A percentile compares a stretch with the other conserved stretches of the same genome.
Evolutionary conservation across 352 stramenopile genomes (phyloP).

Genomic region (Pythium scleroteichum): DNA sequence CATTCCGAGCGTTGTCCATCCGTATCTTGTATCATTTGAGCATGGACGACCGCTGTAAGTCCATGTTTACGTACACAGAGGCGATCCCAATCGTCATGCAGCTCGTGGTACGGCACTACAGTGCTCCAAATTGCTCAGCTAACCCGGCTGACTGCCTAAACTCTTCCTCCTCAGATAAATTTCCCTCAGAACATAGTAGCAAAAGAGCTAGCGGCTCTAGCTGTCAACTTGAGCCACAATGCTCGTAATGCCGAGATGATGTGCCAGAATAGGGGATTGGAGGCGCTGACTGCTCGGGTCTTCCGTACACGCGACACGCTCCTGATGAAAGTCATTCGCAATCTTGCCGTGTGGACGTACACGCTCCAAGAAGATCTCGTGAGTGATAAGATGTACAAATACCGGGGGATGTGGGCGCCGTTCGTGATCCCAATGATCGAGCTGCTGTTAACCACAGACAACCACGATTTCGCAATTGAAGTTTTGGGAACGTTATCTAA

Average conservation of each 20-base stretch:
- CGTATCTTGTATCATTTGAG: constrained; percentile 95
- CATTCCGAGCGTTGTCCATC: constrained; percentile 85
- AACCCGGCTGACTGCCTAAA: too few relatives aligned
- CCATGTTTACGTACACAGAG: constrained; percentile 95
- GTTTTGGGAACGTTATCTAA: constrained; percentile 92
- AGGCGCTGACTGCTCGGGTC: constrained; percentile 88
- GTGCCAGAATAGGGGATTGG: constrained; percentile 84
- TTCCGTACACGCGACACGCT: constrained; percentile 88
- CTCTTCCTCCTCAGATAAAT: constrained; percentile 61
- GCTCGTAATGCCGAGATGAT: constrained; percentile 90
- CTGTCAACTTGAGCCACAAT: constrained; percentile 94
- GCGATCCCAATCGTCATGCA: constrained; percentile 94
- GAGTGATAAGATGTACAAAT: constrained; percentile 89
- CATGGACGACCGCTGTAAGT: constrained; percentile 94
- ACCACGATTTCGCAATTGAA: constrained; percentile 94
- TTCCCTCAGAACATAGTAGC: constrained; percentile 92
- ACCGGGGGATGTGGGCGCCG: constrained; percentile 91
- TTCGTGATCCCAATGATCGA: constrained; percentile 90
- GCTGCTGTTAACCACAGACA: constrained; percentile 83
- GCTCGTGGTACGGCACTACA: constrained; percentile 56
- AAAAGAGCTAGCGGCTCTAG: constrained; percentile 92
- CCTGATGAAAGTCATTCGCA: constrained; percentile 94
- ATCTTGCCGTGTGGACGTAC: constrained; percentile 93
- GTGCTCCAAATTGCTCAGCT: too few relatives aligned
- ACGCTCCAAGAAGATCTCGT: constrained; percentile 86